Evolutionary conservation across 2,329 filamentous ascomycete genomes (phyloP).

Genomic region (Beauveria bassiana): DNA sequence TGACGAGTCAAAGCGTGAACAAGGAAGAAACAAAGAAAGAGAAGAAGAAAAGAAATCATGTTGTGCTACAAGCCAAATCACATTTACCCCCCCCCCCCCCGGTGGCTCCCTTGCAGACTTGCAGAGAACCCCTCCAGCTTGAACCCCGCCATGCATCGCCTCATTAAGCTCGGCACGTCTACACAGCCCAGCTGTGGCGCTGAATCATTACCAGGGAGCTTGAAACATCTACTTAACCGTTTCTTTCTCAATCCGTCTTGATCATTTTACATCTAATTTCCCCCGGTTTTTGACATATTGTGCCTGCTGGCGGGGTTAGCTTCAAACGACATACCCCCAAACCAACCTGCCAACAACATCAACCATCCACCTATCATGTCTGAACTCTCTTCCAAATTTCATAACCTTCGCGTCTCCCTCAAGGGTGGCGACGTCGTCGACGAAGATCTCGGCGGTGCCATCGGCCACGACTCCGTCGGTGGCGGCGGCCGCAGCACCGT

Average conservation of each 20-base stretch:
- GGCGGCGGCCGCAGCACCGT: constrained; percentile 52
- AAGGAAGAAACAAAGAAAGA: not conserved
- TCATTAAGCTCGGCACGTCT: not conserved
- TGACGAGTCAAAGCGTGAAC: not conserved
- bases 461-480: constrained; percentile 43
- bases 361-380: constrained; percentile 11
- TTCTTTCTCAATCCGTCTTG: not conserved
- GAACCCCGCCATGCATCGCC: constrained; percentile 4
- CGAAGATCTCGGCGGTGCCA: constrained; percentile 45
- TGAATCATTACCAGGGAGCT: not conserved
- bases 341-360: not conserved
- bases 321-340: not conserved
- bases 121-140: not conserved
- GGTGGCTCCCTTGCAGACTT: too few species aligned
- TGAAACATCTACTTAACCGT: too few species aligned
- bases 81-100: too few species aligned
- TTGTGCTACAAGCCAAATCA: not conserved
- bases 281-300: not conserved
- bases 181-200: not conserved
- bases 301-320: not conserved
- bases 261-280: not conserved
- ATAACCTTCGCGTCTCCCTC: constrained; percentile 12
- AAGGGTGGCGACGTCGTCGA: constrained; percentile 34
- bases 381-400: constrained; percentile 12
- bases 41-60: not conserved